phyloP scores from a whole-genome alignment of 2,329 filamentous ascomycete genomes.

The Diaporthe capsici region DNA sequence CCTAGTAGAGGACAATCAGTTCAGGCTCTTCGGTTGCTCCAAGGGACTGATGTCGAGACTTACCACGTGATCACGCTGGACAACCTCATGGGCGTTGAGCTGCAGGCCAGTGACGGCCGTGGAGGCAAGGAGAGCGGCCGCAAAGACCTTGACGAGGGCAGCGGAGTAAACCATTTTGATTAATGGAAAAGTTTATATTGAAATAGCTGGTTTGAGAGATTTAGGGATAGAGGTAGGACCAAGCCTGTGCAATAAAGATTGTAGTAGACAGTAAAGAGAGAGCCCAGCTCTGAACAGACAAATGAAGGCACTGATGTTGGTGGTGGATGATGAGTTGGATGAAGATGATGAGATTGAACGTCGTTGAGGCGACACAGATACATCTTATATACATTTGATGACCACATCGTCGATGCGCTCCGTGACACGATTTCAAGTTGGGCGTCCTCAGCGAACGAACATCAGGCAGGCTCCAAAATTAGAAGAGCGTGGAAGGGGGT shows the following conservation, averaged over 20 bases:
- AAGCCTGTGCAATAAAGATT: constrained; percentile 14
- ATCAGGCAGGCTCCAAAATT: constrained; percentile 2
- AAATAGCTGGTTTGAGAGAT: not conserved
- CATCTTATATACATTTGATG: constrained; percentile 3
- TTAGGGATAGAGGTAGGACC: not conserved
- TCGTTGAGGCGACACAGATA: constrained; percentile 4
- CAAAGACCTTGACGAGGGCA: constrained; percentile 2
- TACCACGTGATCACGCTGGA: constrained; percentile 15
- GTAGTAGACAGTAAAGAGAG: constrained; percentile 9
- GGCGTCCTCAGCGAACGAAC: not conserved
- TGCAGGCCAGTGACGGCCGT: not conserved
- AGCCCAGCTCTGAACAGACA: constrained; percentile 3
- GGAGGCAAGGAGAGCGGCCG: constrained; percentile 9
- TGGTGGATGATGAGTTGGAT: not conserved
- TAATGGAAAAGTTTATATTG: not conserved
- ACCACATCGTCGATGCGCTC: not conserved
- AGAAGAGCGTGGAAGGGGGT: not conserved
- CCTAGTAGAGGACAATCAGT: not conserved
- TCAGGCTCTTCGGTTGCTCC: not conserved
- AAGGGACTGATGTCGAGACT: not conserved
- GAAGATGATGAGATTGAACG: not conserved
- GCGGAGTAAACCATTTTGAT: constrained; percentile 15
- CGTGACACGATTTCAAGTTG: not conserved
- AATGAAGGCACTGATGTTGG: constrained; percentile 5
- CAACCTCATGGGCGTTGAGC: not conserved